Evolutionary conservation across 768 basidiomycete species (phyloP), one percentile per base, ranked within the genome.

Genomic region (Naganishia antarctica): DNA sequence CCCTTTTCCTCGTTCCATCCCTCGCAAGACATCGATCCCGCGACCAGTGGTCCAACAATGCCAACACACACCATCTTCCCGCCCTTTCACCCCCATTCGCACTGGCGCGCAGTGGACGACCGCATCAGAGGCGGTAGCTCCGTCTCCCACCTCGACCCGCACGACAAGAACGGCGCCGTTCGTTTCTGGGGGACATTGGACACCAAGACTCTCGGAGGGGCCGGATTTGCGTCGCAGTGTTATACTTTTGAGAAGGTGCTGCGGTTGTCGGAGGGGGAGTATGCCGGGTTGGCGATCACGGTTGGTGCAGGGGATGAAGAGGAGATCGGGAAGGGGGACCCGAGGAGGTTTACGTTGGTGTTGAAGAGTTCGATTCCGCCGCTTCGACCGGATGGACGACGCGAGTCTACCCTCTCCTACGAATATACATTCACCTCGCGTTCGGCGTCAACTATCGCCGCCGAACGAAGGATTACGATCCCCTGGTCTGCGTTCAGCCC

Each of bases 201-300:
- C 60, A 79, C 71, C 61, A 70, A 72, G 12, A 77, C 77, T 0
- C 74, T 80, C 8, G 79, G 79, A 4, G 78, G 78, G 21, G 79
- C 79, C 37, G 79, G 79, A 3, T 80, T 80, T 64, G 78, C 79
- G 7, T 79, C 78, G 2, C 79, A 79, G 62, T 69, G 70, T n/a
- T 74, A 74, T 65, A 69, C 70, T 9, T 79, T 78, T 57, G 63
- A 65, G 5, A 40, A 45, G 2, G 32, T 31, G 15, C 45, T 64
- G 9, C 26, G 53, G 25, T 41, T 64, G 53, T 26, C 41, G n/a
- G 41, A 26, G 25, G 26, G 31, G 0, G 31, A 47, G n/a, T 64
- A 58, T 59, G 16, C 18, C 7, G 63, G 63, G 25, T 25, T 64
- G 53, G 34, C 18, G 26, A 43, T 46, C 63, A 18, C 18, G 11